Conservation (phyloP, 2,329 filamentous ascomycete genomes). For the Trichoderma arundinaceum region DNA sequence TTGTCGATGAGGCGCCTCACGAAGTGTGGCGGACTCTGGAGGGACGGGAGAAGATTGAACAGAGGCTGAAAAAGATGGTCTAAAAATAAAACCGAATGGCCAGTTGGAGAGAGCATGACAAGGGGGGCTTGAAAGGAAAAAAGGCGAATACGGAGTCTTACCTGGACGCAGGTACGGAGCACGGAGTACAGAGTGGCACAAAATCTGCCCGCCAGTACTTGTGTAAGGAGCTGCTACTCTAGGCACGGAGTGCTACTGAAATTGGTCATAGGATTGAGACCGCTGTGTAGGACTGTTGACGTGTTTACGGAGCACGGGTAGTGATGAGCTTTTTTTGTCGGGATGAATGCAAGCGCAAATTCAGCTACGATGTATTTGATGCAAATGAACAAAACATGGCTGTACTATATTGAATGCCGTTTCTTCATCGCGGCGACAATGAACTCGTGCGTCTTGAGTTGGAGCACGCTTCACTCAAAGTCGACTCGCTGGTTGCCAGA, state of each 20-base stretch:
- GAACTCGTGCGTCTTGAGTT: too few species aligned
- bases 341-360: too few species aligned
- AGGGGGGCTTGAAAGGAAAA: neutral
- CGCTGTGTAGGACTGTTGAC: constrained; percentile 6
- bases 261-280: neutral
- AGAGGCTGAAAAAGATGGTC: constrained; percentile 74
- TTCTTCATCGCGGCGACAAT: too few species aligned
- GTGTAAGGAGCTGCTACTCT: too few species aligned
- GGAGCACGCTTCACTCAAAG: too few species aligned
- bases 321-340: too few species aligned
- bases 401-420: too few species aligned
- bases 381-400: too few species aligned
- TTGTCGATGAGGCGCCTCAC: constrained; percentile 83
- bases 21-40: constrained; percentile 81
- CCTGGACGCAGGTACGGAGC: constrained; percentile 6
- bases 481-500: too few species aligned
- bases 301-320: neutral
- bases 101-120: neutral
- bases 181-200: neutral
- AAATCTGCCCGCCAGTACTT: neutral
- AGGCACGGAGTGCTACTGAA: too few species aligned
- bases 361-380: too few species aligned
- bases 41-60: constrained; percentile 77
- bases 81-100: constrained; percentile 36
- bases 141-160: constrained; percentile 21